These are phyloP conservation scores for Samsoniella hepiali DNA, from an alignment of 2,329 filamentous ascomycete genomes.

Conservation along the genomic window DNA sequence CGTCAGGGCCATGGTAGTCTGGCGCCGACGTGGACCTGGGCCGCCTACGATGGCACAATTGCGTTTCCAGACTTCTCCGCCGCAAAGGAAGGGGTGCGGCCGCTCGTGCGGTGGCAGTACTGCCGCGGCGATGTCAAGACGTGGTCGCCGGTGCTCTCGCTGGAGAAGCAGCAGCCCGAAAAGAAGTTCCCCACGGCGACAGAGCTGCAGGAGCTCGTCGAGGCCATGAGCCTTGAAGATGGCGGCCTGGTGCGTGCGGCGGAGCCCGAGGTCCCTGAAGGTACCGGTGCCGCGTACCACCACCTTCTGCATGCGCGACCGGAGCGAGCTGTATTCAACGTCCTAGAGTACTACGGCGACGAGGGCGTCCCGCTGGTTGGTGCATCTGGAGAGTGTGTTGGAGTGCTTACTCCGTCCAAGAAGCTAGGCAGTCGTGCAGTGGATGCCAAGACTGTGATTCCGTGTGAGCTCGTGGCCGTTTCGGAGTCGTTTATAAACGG, in stretches of 20 bases:
- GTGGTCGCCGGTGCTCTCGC: conserved; percentile 6
- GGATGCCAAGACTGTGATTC: conserved; percentile 12
- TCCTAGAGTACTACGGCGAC: conserved; percentile 12
- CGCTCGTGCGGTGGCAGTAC: conserved; percentile 17
- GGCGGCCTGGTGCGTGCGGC: background rate
- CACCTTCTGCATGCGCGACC: conserved; percentile 12
- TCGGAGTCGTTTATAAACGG: conserved; percentile 10
- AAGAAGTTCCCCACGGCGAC: background rate
- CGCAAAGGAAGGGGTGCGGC: conserved; percentile 13
- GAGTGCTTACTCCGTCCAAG: conserved; percentile 11
- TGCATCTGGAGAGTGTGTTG: conserved; percentile 11
- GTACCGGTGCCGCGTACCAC: background rate
- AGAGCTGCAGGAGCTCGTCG: background rate
- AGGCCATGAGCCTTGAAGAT: conserved; percentile 4
- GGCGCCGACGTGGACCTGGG: conserved; percentile 8
- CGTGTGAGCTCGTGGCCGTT: conserved; percentile 11
- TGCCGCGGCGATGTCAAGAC: background rate
- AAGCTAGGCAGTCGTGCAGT: conserved; percentile 7
- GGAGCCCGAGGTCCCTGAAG: background rate
- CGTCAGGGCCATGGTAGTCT: background rate
- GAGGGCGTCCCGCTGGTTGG: conserved; percentile 10
- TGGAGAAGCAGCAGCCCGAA: conserved; percentile 14
- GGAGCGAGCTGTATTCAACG: conserved; percentile 11
- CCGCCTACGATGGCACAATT: conserved; percentile 8
- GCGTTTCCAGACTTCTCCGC: conserved; percentile 12